Base-by-base conservation (phyloP, 345 rosid species). In the Syzygium jambos region DNA sequence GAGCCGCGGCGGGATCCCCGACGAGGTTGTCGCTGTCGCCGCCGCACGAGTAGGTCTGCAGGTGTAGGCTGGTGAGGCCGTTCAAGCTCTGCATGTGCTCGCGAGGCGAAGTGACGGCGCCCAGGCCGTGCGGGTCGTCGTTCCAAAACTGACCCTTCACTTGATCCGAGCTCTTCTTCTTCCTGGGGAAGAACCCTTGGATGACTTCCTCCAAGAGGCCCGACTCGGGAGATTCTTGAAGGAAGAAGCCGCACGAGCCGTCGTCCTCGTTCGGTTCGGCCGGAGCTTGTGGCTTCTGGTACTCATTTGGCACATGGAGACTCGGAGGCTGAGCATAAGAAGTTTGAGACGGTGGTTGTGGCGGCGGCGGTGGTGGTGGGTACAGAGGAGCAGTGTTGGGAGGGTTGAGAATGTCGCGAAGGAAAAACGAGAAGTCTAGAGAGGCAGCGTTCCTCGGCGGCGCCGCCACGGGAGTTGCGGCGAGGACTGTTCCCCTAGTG, bases 131-230 rank as follows among this genome's bases (percentile, higher is more conserved):
- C 49, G 82, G 82, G 49, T 43, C 27, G 27, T 41, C 46, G 82
- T 73, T 73, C 82, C 49, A 73, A 22, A 73, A 41, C 82, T 73
- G 82, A 38, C 49, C 63, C 86, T 52, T 57, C 51, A n/a, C 61
- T 85, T 85, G 86, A 55, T 85, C 86, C 41, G 86, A 30, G 57
- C 85, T 29, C 85, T 84, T 73, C 49, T 73, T 56, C 88, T 68
- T 93, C 86, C 85, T 91, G 6, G 96, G 96, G 14, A 93, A 65
- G 90, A 93, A 98, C 84, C 97, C 99, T 82, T 93, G 97, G 85
- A 98, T 94, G 83, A 98, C 90, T 77, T 96, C 99, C 84, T 96
- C 96, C 61, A 98, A 86, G 57, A 98, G 88, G 11, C 99, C 99
- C 16, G 99, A 94, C 86, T 52, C 86, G 15, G 61, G 86, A 53